Conservation (phyloP, 1,284 basidiomycete genomes). For the Irpex sp. region DNA sequence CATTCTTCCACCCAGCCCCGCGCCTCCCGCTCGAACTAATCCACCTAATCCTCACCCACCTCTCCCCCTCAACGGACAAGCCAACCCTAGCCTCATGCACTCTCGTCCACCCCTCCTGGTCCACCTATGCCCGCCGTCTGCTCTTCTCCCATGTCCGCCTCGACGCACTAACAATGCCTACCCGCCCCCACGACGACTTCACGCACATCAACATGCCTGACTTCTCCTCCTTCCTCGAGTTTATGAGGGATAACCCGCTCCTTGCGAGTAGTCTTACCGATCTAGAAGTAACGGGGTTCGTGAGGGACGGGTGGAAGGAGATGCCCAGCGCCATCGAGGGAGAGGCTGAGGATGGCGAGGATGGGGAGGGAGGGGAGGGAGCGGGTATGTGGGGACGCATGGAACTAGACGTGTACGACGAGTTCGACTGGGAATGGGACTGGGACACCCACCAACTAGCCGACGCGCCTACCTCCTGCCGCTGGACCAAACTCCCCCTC, state of each 20-base stretch:
- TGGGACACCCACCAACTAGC: background rate
- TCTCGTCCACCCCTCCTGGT: constrained; percentile 1
- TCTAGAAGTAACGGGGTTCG: background rate
- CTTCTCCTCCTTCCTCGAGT: background rate
- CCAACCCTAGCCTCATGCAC: background rate
- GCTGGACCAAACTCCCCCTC: background rate
- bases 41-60: background rate
- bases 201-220: constrained; percentile 1
- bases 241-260: background rate
- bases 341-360: too few relatives aligned
- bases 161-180: background rate
- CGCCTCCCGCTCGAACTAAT: constrained; percentile 2
- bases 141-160: background rate
- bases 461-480: background rate
- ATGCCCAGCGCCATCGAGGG: background rate
- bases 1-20: background rate
- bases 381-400: background rate
- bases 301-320: background rate
- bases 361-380: background rate
- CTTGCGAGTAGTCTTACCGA: background rate
- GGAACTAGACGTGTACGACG: background rate
- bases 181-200: background rate
- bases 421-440: background rate
- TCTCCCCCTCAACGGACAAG: background rate
- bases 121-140: background rate